Percentiles rank a stretch among this genome's conserved stretches.
Conservation (phyloP, 352 stramenopile genomes). For the Peronosclerospora sorghi region DNA sequence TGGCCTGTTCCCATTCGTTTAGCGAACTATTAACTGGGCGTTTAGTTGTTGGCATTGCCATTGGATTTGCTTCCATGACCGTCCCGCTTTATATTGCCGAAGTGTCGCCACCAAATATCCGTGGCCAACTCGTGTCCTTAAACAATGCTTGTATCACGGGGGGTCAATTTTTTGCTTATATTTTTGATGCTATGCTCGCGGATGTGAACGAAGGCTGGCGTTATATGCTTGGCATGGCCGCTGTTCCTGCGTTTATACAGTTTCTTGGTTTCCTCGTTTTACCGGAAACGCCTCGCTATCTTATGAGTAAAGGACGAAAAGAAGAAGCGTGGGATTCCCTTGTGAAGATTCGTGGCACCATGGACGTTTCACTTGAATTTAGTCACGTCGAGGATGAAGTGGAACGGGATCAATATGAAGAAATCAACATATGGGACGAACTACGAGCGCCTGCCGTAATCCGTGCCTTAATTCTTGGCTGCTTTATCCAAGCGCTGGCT, state of each 20-base stretch:
- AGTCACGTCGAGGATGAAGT: slow-evolving; percentile 53
- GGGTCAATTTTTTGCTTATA: slow-evolving; percentile 66
- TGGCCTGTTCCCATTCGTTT: slow-evolving; percentile 44
- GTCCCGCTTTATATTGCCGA: slow-evolving; percentile 77
- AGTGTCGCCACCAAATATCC: slow-evolving; percentile 45
- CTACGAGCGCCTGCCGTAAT: slow-evolving; percentile 20
- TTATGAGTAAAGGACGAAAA: slow-evolving; percentile 40
- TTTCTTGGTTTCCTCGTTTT: slow-evolving; percentile 55
- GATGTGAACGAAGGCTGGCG: slow-evolving; percentile 44
- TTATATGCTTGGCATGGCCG: slow-evolving; percentile 70
- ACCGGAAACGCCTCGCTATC: slow-evolving; percentile 57
- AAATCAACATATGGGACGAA: slow-evolving; percentile 22
- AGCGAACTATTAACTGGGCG: slow-evolving; percentile 45
- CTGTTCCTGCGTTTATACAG: slow-evolving; percentile 54
- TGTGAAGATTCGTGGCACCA: slow-evolving; percentile 46
- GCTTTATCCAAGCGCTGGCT: slow-evolving; percentile 21
- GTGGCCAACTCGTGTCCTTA: slow-evolving; percentile 58
- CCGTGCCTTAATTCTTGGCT: background rate
- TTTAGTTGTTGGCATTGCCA: slow-evolving; percentile 48
- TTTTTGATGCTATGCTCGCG: slow-evolving; percentile 47
- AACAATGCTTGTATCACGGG: slow-evolving; percentile 68
- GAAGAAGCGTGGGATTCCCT: slow-evolving; percentile 41
- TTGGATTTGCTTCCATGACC: slow-evolving; percentile 69
- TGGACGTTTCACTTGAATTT: slow-evolving; percentile 51
- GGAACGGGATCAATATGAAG: slow-evolving; percentile 10